A percentile compares a stretch with the other conserved stretches of the same genome.
phyloP scores from a whole-genome alignment of 345 rosid genomes.

The Durio zibethinus region DNA sequence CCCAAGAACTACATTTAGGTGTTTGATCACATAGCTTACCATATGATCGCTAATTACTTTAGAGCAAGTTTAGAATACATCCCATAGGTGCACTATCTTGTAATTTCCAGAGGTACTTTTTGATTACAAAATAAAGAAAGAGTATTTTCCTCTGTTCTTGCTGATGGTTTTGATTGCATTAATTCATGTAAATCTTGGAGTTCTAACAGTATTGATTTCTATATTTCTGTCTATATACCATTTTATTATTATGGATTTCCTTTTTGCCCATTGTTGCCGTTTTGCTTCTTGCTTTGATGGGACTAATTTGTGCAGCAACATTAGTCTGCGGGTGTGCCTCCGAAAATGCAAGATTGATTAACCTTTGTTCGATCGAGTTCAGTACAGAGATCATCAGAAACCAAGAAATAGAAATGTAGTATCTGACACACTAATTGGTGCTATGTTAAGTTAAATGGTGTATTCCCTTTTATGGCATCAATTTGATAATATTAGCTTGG shows the following conservation, averaged over 20 bases:
- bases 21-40: neutral
- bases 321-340: constrained; percentile 20
- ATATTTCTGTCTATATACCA: neutral
- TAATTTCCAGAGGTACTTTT: neutral
- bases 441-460: neutral
- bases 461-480: neutral
- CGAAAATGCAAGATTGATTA: too few relatives aligned
- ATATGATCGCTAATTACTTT: neutral
- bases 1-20: neutral
- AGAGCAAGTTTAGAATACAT: neutral
- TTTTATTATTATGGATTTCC: neutral
- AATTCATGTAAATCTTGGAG: neutral
- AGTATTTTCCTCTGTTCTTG: neutral
- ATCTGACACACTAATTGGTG: constrained; percentile 8
- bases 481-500: neutral
- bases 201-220: neutral
- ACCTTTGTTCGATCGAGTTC: neutral
- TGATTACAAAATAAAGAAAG: neutral
- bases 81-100: neutral
- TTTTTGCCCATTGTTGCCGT: constrained; percentile 34
- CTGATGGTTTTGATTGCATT: neutral
- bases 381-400: neutral
- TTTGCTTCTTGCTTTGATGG: constrained; percentile 32
- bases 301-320: constrained; percentile 23
- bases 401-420: neutral